Evolutionary conservation across 2,329 filamentous ascomycete genomes (phyloP), one percentile per base, ranked within the genome.

Genomic region (Diaporthe aspalathi): DNA sequence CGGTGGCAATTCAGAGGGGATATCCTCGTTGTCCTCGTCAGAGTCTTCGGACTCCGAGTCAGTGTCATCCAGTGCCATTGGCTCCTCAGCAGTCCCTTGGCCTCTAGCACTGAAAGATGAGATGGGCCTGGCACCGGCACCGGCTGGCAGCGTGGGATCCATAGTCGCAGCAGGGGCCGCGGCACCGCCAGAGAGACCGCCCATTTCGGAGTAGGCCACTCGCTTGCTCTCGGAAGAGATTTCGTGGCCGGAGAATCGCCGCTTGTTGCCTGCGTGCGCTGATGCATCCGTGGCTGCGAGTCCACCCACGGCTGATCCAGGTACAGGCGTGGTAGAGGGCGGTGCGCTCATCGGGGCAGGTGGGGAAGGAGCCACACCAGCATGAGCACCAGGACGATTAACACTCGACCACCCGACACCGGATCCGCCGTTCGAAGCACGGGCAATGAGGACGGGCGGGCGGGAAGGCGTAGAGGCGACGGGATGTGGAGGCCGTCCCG

Each of bases 1-100:
- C 0, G 76, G 54, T 0, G 80, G 80, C 20, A 82, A 73, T 8
- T 74, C 76, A 1, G 80, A 76, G 0, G 80, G 80, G 40, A 82
- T 81, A 52, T 80, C 80, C 12, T 79, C 78, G 38, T 79, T 75
- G 38, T 77, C 78, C 7, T 12, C 24, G 16, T n/a, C 60, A 6
- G 70, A 72, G 24, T 77, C 77, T 7, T 75, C 76, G 1, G 78
- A 79, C 9, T 77, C 77, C 0, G 77, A 78, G 14, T 76, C 72
- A 12, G 75, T 74, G 22, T 76, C 60, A 56, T 75, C 22, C 66
- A 73, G 24, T 6, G 70, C 60, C 45, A 73, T 63, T 6, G 72
- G 72, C 53, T 73, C 72, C 4, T 56, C 66, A 7, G 40, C 53
- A 14, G 69, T 72, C 24, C 66, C 54, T 40, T 49, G 63, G 24